These are phyloP conservation scores for Onygena corvina DNA, from an alignment of 2,329 filamentous ascomycete species.

Conservation along the genomic window DNA sequence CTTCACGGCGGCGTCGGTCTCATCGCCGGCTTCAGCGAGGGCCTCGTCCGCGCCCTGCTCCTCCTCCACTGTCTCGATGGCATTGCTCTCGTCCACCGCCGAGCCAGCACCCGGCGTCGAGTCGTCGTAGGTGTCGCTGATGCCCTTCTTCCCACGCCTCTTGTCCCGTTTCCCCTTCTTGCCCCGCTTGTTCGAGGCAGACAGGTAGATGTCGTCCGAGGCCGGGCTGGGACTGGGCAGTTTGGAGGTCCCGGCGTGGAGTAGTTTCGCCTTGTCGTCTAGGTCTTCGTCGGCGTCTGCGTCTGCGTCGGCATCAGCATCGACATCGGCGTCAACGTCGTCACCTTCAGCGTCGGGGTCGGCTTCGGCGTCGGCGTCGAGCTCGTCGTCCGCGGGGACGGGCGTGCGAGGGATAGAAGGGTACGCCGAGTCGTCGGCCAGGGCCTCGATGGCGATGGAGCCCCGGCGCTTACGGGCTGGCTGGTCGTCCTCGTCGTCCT, in stretches of 20 bases:
- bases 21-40: conserved; percentile 36
- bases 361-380: conserved; percentile 7
- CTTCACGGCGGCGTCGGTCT: conserved; percentile 35
- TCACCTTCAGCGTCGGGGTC: conserved; percentile 23
- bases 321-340: conserved; percentile 17
- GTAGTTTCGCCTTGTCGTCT: conserved; percentile 16
- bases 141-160: conserved; percentile 32
- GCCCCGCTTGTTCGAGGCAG: conserved; percentile 21
- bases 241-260: not conserved
- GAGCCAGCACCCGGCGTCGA: conserved; percentile 22
- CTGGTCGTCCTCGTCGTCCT: conserved; percentile 30
- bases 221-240: not conserved
- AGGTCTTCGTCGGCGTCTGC: conserved; percentile 19
- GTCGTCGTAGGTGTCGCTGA: conserved; percentile 30
- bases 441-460: conserved; percentile 27
- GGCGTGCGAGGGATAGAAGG: not conserved
- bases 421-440: conserved; percentile 2
- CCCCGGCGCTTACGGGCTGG: conserved; percentile 32
- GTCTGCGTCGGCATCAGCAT: conserved; percentile 7
- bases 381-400: conserved; percentile 5
- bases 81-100: conserved; percentile 23
- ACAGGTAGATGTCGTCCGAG: conserved; percentile 13
- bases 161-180: conserved; percentile 37
- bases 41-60: conserved; percentile 38
- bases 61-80: conserved; percentile 36